Evolutionary conservation across 495 filamentous ascomycete genomes (phyloP).

Genomic region (Trichoderma parareesei): DNA sequence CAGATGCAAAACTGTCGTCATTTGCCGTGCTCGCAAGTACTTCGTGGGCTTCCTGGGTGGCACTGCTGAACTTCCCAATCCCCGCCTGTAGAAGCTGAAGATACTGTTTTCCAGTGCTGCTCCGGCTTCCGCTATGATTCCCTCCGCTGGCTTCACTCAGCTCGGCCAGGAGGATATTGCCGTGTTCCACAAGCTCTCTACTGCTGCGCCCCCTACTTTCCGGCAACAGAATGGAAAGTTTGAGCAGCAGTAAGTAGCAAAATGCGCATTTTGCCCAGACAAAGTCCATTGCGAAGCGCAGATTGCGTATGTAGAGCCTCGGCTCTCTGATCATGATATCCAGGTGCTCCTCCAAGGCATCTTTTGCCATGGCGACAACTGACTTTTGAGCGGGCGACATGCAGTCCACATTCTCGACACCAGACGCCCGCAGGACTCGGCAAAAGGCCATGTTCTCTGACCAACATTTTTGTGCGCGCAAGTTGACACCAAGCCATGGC

Average conservation of each 20-base stretch:
- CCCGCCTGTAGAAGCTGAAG: background rate
- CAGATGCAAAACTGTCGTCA: background rate
- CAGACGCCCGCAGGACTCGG: conserved; percentile 39
- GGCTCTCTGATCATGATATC: conserved; percentile 33
- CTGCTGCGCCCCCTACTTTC: conserved; percentile 31
- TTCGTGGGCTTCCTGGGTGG: background rate
- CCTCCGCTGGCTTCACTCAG: conserved; percentile 29
- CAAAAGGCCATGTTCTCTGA: conserved; percentile 42
- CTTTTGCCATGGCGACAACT: conserved; percentile 38
- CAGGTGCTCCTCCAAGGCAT: conserved; percentile 43
- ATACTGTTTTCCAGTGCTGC: conserved; percentile 1
- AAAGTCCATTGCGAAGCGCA: conserved; percentile 48
- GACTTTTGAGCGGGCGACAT: conserved; percentile 36
- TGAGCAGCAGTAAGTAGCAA: conserved; percentile 43
- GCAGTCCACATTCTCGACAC: conserved; percentile 40
- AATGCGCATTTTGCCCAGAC: conserved; percentile 51
- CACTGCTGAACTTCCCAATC: conserved; percentile 22
- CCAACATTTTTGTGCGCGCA: conserved; percentile 40
- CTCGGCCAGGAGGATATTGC: conserved; percentile 35
- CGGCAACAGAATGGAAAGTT: conserved; percentile 40
- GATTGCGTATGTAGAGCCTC: conserved; percentile 38
- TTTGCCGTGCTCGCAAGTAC: background rate
- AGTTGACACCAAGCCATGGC: conserved; percentile 30
- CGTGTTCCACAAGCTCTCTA: conserved; percentile 31
- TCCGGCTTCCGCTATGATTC: conserved; percentile 30